phyloP scores from a whole-genome alignment of 2,329 filamentous ascomycete species.

The Dactylellina haptotyla region DNA sequence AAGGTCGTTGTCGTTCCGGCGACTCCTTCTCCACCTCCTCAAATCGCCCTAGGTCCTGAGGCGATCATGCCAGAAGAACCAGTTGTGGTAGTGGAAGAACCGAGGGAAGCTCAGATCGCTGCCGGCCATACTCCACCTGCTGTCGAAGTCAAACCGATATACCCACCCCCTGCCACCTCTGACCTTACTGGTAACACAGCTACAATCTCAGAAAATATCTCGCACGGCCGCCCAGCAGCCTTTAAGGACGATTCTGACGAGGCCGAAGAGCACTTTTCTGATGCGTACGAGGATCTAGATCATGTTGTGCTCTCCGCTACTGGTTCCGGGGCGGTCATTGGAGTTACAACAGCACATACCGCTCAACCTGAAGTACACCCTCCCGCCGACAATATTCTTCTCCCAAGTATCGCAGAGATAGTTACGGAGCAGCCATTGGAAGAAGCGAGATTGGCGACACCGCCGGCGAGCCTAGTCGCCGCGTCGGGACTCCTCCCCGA shows the following conservation, averaged over 20 bases:
- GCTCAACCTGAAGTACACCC: not conserved
- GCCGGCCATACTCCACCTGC: conserved; percentile 38
- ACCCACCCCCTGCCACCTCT: conserved; percentile 20
- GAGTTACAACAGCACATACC: conserved; percentile 32
- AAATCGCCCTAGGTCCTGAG: not conserved
- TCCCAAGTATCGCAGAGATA: conserved; percentile 40
- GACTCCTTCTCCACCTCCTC: conserved; percentile 14
- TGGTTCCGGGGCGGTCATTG: conserved; percentile 35
- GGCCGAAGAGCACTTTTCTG: conserved; percentile 45
- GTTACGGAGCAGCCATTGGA: conserved; percentile 29
- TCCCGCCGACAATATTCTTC: conserved; percentile 16
- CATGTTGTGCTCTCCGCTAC: conserved; percentile 47
- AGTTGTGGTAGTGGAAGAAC: conserved; percentile 12
- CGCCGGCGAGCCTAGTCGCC: conserved; percentile 14
- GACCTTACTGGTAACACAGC: conserved; percentile 21
- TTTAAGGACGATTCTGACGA: conserved; percentile 48
- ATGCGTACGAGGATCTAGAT: conserved; percentile 49
- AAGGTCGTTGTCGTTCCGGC: not conserved
- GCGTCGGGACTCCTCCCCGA: conserved; percentile 29
- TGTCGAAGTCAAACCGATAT: conserved; percentile 47
- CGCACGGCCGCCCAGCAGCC: conserved; percentile 24
- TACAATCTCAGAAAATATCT: conserved; percentile 37
- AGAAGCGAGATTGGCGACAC: conserved; percentile 9
- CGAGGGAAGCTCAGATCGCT: conserved; percentile 28
- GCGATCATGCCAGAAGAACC: not conserved